These are phyloP conservation scores for Colletotrichum lupini DNA, from an alignment of 2,329 filamentous ascomycete genomes.

Conservation along the genomic window DNA sequence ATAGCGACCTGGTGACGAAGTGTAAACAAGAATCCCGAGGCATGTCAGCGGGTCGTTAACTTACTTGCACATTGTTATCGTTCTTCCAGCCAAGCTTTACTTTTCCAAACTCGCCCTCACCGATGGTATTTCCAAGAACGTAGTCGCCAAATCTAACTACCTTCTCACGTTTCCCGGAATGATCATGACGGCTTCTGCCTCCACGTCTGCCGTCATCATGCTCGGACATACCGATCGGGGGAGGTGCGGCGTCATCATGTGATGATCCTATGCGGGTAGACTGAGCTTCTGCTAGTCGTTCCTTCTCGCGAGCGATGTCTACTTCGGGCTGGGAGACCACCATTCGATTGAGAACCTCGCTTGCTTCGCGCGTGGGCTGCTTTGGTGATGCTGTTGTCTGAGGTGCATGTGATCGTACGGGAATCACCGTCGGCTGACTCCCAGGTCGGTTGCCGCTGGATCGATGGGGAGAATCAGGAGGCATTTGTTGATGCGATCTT, in stretches of 20 bases:
- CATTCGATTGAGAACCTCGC: conserved; percentile 81
- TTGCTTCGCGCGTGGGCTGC: conserved; percentile 78
- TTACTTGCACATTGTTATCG: conserved; percentile 51
- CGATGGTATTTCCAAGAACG: conserved; percentile 93
- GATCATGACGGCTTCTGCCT: conserved; percentile 69
- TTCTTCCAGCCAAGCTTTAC: conserved; percentile 76
- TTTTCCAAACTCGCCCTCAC: conserved; percentile 98
- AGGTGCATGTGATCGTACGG: conserved; percentile 55
- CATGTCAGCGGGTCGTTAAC: conserved; percentile 31
- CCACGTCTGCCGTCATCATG: conserved; percentile 60
- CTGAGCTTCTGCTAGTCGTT: conserved; percentile 73
- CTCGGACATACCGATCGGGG: conserved; percentile 57
- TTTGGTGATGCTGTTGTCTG: conserved; percentile 62
- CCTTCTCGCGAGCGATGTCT: conserved; percentile 77
- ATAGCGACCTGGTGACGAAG: conserved; percentile 83
- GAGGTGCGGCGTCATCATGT: conserved; percentile 57
- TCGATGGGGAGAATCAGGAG: conserved; percentile 53
- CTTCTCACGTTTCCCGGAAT: conserved; percentile 70
- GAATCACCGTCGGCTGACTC: conserved; percentile 49
- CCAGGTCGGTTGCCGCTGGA: conserved; percentile 49
- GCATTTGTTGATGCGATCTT: conserved; percentile 49
- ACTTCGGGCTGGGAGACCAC: conserved; percentile 80
- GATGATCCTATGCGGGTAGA: conserved; percentile 49
- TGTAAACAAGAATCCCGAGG: conserved; percentile 30
- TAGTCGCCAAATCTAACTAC: conserved; percentile 91